Evolutionary conservation across 768 basidiomycete species (phyloP), one percentile per base, ranked within the genome.

Genomic region (Vishniacozyma victoriae): DNA sequence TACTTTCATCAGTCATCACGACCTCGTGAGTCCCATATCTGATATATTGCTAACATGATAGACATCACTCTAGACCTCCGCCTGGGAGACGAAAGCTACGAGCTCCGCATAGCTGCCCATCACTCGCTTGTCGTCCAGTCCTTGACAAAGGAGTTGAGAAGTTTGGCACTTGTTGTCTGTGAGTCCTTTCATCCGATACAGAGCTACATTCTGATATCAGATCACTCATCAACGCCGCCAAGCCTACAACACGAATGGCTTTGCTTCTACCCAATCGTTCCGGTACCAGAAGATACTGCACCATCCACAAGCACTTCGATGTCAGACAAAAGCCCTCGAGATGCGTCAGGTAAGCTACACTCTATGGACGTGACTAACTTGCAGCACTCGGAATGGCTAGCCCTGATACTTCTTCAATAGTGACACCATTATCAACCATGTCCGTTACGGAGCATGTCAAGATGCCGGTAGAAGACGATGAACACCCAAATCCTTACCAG

Each of bases 1-100:
- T 62, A 59, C 56, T 63, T 67, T 40, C 56, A 60, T 35, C 58
- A 60, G 37, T 57, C 55, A 19, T 52, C 64, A 11, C 49, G 52
- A 31, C 64, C 64, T 27, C 59, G 64, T 67, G 46, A 52, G 64
- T 44, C 16, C 36, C 7, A 13, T 37, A 42, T 36, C 27, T 4
- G 5, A 14, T 13, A 24, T 9, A 19, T 22, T 43, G 16, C 18
- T 14, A 37, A 37, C 27, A 29, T 50, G 11, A 11, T 49, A 64
- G 62, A 60, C 20, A 61, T 61, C 49, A 61, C 57, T 1, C 35
- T 61, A n/a, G 46, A 54, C n/a, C 27, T 61, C 19, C 41, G 44
- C 19, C 39, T 44, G 18, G 31, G 42, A 3, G 29, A 29, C 5
- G 18, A 26, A 7, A 59, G 50, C 22, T 38, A 54, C 18, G 59